Evolutionary conservation across 306 rosid genomes (phyloP).

Genomic region (Nissolia schottii): DNA sequence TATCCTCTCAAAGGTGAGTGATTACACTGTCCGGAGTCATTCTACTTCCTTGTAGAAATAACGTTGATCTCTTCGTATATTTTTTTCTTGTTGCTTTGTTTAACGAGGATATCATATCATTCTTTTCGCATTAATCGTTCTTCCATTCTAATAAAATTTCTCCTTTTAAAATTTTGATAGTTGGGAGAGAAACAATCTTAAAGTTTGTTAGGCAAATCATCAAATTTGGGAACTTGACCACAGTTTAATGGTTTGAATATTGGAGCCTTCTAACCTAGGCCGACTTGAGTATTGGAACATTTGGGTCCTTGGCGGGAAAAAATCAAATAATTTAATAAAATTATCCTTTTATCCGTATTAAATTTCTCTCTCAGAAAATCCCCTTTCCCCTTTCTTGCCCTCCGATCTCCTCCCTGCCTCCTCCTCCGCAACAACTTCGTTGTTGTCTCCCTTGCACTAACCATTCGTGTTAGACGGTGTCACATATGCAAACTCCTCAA

Average conservation of each 20-base stretch:
- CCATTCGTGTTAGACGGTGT: no score
- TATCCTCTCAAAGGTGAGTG: conserved; percentile 86
- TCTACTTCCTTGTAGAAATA: not conserved
- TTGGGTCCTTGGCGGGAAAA: no score
- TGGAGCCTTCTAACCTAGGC: no score
- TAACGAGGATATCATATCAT: not conserved
- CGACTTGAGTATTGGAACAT: no score
- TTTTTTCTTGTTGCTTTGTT: not conserved
- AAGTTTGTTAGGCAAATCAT: not conserved
- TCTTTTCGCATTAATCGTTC: not conserved
- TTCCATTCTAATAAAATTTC: not conserved
- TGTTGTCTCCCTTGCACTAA: no score
- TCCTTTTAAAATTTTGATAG: not conserved
- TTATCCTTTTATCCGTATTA: no score
- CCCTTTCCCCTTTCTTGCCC: no score
- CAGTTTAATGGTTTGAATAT: not conserved
- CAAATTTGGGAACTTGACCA: not conserved
- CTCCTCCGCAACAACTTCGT: no score
- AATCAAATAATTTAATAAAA: no score
- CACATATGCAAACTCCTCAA: no score
- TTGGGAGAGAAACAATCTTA: not conserved
- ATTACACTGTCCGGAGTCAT: conserved; percentile 12
- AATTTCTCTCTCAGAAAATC: no score
- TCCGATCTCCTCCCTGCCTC: no score
- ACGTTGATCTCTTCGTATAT: not conserved